phyloP scores from a whole-genome alignment of 768 basidiomycete species.

The Amanita jacksonii region DNA sequence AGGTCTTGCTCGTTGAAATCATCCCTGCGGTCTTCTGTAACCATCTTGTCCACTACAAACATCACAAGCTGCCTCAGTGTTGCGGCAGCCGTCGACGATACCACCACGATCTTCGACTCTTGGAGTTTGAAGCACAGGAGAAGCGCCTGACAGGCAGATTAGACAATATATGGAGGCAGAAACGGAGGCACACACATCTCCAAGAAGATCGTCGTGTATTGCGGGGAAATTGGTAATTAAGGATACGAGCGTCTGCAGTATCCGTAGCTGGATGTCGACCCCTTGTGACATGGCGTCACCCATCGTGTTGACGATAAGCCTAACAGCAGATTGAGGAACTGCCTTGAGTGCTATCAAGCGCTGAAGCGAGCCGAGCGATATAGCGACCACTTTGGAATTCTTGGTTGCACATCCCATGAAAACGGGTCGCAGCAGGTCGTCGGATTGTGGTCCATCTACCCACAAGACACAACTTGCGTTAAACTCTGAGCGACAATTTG shows the following conservation, averaged over 20 bases:
- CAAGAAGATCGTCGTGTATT: constrained; percentile 72
- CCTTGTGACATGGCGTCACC: constrained; percentile 85
- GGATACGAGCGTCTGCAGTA: constrained; percentile 85
- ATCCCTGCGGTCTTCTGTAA: constrained; percentile 53
- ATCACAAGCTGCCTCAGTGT: constrained; percentile 94
- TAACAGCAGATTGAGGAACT: constrained; percentile 71
- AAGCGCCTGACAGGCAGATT: constrained; percentile 49
- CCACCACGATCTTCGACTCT: constrained; percentile 91
- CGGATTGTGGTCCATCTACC: constrained; percentile 68
- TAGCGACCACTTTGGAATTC: constrained; percentile 89
- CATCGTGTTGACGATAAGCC: constrained; percentile 77
- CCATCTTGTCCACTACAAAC: constrained; percentile 95
- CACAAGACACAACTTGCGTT: neutral
- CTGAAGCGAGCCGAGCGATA: constrained; percentile 85
- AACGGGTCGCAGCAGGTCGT: constrained; percentile 75
- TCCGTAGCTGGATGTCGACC: constrained; percentile 92
- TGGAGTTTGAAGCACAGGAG: constrained; percentile 93
- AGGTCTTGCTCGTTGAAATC: constrained; percentile 25
- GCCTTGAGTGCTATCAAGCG: constrained; percentile 82
- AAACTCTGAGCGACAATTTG: constrained; percentile 4
- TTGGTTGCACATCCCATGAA: constrained; percentile 93
- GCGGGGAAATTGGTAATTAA: constrained; percentile 83
- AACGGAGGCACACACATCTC: constrained; percentile 48
- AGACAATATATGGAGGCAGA: neutral
- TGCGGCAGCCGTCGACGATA: constrained; percentile 94